These are phyloP conservation scores for Cryptococcus deneoformans DNA, from an alignment of 1,284 basidiomycete genomes.

Conservation along the genomic window DNA sequence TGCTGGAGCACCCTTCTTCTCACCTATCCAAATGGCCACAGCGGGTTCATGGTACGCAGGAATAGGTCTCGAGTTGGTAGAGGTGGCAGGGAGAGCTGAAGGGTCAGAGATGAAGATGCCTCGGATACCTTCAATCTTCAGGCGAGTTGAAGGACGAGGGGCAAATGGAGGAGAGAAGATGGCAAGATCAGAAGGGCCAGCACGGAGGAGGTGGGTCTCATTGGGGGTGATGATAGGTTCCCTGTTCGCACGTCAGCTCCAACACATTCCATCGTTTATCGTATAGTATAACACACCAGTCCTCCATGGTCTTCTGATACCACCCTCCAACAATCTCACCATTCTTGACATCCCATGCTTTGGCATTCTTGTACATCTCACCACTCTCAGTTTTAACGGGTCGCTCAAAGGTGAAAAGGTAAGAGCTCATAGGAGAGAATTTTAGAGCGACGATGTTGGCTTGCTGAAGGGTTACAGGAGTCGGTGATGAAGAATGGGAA, in stretches of 20 bases:
- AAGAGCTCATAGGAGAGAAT: constrained; percentile 91
- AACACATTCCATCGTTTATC: neutral
- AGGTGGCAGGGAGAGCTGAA: constrained; percentile 26
- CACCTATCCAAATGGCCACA: constrained; percentile 84
- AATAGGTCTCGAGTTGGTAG: constrained; percentile 31
- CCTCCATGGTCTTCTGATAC: constrained; percentile 45
- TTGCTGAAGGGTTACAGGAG: constrained; percentile 44
- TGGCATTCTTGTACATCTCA: constrained; percentile 48
- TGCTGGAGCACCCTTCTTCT: constrained; percentile 96
- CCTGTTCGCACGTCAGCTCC: constrained; percentile 32
- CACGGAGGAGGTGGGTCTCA: constrained; percentile 82
- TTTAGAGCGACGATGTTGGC: constrained; percentile 76
- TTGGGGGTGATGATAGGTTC: constrained; percentile 88
- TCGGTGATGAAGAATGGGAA: constrained; percentile 22
- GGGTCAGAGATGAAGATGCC: constrained; percentile 44
- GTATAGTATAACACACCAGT: constrained; percentile 33
- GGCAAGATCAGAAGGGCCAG: constrained; percentile 65
- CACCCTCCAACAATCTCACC: constrained; percentile 45
- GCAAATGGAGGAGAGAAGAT: constrained; percentile 59
- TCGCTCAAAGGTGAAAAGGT: constrained; percentile 92
- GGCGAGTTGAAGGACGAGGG: constrained; percentile 32
- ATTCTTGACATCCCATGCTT: constrained; percentile 41
- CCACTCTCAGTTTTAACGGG: constrained; percentile 46
- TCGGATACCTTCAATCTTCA: constrained; percentile 45
- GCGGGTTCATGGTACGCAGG: constrained; percentile 34